Conservation (phyloP, 83 land plant species). For the Larix sibirica region DNA sequence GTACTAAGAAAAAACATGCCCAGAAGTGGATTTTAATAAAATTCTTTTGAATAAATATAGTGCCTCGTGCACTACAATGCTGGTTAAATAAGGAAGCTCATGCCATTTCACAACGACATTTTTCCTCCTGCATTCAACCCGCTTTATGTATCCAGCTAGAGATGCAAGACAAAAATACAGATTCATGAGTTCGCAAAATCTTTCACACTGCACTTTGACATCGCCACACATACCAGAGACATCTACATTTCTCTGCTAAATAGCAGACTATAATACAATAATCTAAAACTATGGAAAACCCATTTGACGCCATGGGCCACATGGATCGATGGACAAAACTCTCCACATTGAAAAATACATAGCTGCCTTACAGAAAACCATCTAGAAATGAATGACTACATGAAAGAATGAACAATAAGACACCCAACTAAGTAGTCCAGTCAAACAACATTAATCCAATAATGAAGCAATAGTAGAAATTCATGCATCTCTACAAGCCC, state of each 20-base stretch:
- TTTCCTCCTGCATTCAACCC: neutral
- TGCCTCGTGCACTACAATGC: slow-evolving; percentile 7
- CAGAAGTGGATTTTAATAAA: neutral
- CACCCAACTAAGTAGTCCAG: slow-evolving; percentile 12
- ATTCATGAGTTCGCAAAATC: slow-evolving; percentile 1
- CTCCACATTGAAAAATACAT: slow-evolving; percentile 15
- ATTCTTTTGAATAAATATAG: slow-evolving; percentile 2
- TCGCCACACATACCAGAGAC: slow-evolving; percentile 10
- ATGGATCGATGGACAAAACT: slow-evolving; percentile 6
- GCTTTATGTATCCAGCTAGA: neutral
- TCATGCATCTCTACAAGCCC: neutral
- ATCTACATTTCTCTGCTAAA: slow-evolving; percentile 11
- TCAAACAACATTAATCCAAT: neutral
- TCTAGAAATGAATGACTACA: slow-evolving; percentile 14
- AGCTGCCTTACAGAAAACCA: slow-evolving; percentile 14
- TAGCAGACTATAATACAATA: slow-evolving; percentile 15
- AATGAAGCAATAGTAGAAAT: neutral
- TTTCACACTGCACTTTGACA: neutral
- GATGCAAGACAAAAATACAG: neutral
- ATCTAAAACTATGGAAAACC: neutral
- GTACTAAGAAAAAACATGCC: no score
- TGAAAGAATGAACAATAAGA: slow-evolving; percentile 12
- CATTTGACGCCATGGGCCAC: neutral
- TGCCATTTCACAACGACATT: neutral
- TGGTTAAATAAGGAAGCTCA: neutral